Conservation (phyloP, 108 stramenopile species). For the Bacterosira constricta region DNA sequence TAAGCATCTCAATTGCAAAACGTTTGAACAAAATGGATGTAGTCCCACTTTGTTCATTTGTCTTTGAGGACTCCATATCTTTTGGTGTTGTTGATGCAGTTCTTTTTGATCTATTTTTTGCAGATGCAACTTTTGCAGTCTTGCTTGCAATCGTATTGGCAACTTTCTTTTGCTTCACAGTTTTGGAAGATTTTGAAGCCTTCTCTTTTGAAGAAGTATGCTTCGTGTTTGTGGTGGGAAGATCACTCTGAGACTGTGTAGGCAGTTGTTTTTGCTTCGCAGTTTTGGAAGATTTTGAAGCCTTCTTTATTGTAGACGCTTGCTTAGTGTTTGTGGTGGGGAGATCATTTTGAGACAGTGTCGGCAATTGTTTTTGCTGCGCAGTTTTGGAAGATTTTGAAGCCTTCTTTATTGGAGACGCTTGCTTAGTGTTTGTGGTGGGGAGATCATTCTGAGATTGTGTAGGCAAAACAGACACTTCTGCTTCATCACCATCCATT, state of each 20-base stretch:
- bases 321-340: not conserved
- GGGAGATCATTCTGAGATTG: too few species aligned
- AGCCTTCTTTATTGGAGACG: not conserved
- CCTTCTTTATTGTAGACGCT: not conserved
- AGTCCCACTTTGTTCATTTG: not conserved
- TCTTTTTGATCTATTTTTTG: not conserved
- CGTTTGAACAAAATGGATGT: constrained; percentile 6
- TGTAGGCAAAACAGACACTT: too few species aligned
- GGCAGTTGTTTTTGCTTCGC: not conserved
- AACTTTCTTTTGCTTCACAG: not conserved
- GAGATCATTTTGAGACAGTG: too few species aligned
- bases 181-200: not conserved
- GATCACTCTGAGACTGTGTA: too few species aligned
- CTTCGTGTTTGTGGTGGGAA: not conserved
- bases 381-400: not conserved
- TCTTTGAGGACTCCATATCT: not conserved
- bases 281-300: not conserved
- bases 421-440: not conserved
- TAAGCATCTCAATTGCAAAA: constrained; percentile 30
- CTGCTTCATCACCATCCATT: too few species aligned
- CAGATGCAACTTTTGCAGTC: not conserved
- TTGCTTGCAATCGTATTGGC: not conserved
- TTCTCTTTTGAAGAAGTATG: not conserved
- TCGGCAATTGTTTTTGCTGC: not conserved
- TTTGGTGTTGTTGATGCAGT: not conserved